Conservation (phyloP, 768 basidiomycete species). For the Termitomyces sp. region DNA sequence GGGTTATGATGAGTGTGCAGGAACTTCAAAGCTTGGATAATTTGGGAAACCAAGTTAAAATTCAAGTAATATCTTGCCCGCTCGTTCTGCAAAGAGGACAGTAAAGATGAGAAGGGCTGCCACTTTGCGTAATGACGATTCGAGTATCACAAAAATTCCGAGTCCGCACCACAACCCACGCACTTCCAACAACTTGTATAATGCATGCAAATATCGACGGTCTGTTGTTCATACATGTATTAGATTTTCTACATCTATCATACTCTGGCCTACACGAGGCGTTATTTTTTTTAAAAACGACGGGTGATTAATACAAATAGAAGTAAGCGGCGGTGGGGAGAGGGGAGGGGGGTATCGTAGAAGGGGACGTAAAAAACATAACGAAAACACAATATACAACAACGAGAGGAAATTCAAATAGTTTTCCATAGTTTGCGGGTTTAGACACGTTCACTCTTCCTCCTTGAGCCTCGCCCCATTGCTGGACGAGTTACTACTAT, state of each 20-base stretch:
- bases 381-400: too few species aligned
- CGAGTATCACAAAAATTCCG: too few species aligned
- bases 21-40: too few species aligned
- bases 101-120: too few species aligned
- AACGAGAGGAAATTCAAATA: neutral
- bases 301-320: neutral
- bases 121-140: too few species aligned
- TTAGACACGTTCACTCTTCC: constrained; percentile 10
- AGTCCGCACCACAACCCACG: too few species aligned
- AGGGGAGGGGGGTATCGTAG: neutral
- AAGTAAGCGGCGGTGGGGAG: neutral
- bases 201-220: too few species aligned
- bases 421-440: too few species aligned
- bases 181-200: too few species aligned
- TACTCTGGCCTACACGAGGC: neutral
- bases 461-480: constrained; percentile 19
- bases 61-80: too few species aligned
- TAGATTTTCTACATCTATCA: constrained; percentile 1
- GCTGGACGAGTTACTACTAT: constrained; percentile 28
- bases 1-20: neutral
- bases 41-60: too few species aligned
- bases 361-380: neutral
- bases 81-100: too few species aligned
- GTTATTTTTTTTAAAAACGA: constrained; percentile 1
- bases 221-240: neutral